Evolutionary conservation across 768 basidiomycete species (phyloP).

Genomic region (Calvatia gigantea): DNA sequence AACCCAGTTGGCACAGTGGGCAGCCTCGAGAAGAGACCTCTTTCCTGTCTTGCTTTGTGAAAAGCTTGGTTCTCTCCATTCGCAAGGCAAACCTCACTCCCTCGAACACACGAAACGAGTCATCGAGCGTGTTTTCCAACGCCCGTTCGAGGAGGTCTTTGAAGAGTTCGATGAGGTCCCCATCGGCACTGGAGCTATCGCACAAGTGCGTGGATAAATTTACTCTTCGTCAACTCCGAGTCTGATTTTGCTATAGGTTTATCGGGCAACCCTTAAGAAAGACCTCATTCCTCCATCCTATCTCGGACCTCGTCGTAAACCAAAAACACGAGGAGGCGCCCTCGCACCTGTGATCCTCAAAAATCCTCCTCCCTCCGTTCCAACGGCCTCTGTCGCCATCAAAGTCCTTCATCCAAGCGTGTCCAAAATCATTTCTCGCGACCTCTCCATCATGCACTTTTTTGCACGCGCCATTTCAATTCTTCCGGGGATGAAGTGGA

Average conservation of each 20-base stretch:
- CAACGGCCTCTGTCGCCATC: slow-evolving; percentile 87
- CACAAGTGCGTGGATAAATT: slow-evolving; percentile 52
- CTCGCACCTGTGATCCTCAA: slow-evolving; percentile 53
- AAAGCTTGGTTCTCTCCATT: slow-evolving; percentile 82
- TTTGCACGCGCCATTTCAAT: slow-evolving; percentile 77
- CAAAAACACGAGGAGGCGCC: slow-evolving; percentile 43
- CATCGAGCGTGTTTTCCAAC: slow-evolving; percentile 80
- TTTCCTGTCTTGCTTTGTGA: slow-evolving; percentile 88
- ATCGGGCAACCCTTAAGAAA: slow-evolving; percentile 79
- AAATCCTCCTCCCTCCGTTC: slow-evolving; percentile 67
- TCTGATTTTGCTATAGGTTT: slow-evolving; percentile 52
- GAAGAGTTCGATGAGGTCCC: slow-evolving; percentile 83
- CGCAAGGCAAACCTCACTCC: slow-evolving; percentile 79
- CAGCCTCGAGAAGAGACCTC: slow-evolving; percentile 89
- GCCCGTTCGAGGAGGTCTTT: slow-evolving; percentile 85
- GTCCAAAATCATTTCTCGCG: slow-evolving; percentile 75
- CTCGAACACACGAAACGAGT: slow-evolving; percentile 75
- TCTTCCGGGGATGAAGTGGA: slow-evolving; percentile 93
- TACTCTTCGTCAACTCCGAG: background rate
- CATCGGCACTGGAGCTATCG: slow-evolving; percentile 98
- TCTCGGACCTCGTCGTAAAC: slow-evolving; percentile 66
- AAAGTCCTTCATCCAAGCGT: slow-evolving; percentile 94
- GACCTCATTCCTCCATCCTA: slow-evolving; percentile 86
- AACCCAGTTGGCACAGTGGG: slow-evolving; percentile 92
- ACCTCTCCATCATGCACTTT: slow-evolving; percentile 93